Evolutionary conservation across 345 rosid genomes (phyloP), one percentile per base, ranked within the genome.

Genomic region (Physaria fendleri): DNA sequence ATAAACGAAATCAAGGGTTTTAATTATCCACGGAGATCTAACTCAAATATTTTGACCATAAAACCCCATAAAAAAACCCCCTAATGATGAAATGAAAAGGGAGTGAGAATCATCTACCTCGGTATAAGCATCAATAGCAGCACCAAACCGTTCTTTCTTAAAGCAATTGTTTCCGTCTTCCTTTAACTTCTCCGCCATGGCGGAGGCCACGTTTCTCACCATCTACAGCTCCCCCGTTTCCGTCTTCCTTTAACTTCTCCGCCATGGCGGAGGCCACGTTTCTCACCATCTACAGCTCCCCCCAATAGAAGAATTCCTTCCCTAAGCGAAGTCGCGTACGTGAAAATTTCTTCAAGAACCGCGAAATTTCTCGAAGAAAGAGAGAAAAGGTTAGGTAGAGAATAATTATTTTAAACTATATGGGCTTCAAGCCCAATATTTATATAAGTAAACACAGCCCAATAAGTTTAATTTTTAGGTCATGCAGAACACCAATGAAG

Each of bases 91-190:
- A 24, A 47, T 1, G 50, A 44, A 25, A 50, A 4, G 15, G 5
- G 14, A 38, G 40, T 14, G 27, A 17, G 18, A 18, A 10, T 3
- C 17, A 23, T 14, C 29, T 22, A 90, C 97, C 90, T 80, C 93
- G 1, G 95, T 90, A 17, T 87, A 90, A 14, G 97, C 97, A 48
- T 92, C 98, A 20, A 92, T 84, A 39, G 98, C 98, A 4, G 96
- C 98, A 12, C 85, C 93, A 28, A 79, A 84, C 14, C 95, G 92
- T 21, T 65, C 72, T 54, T 77, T 84, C 40, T 50, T 68, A 61
- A 76, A 92, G 74, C 67, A 88, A 32, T 14, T 37, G 55, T 92
- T 92, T 14, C 93, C 96, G 50, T 87, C 74, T 49, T 54, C 76
- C 65, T 65, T 82, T 51, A 88, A 69, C 25, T 50, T 68, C 73